phyloP scores from a whole-genome alignment of 108 stramenopile genomes.

The Cyclostephanos tholiformis region DNA sequence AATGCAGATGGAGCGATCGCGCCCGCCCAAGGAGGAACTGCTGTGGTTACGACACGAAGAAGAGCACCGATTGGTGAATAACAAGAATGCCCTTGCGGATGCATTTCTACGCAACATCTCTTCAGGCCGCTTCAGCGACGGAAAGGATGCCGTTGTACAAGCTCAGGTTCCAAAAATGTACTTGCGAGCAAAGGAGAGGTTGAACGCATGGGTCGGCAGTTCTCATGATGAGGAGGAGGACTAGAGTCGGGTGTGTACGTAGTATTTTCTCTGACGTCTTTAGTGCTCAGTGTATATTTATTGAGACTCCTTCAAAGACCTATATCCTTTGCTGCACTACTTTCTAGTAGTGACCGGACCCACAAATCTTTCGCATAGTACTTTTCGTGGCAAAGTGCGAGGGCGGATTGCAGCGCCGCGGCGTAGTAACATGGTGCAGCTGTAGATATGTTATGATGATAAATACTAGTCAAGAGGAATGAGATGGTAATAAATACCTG shows the following conservation, averaged over 20 bases:
- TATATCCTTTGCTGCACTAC: background rate
- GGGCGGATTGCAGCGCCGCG: conserved; percentile 19
- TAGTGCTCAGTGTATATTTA: too few relatives aligned
- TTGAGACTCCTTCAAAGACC: too few relatives aligned
- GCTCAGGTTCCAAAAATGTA: background rate
- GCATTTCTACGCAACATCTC: conserved; percentile 42
- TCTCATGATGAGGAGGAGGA: too few relatives aligned
- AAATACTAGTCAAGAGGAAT: background rate
- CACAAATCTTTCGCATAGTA: conserved; percentile 35
- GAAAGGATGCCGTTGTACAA: conserved; percentile 7
- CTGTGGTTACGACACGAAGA: conserved; percentile 81
- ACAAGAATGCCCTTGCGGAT: conserved; percentile 27
- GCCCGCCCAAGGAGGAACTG: conserved; percentile 84
- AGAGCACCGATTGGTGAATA: conserved; percentile 21
- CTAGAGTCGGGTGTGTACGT: too few relatives aligned
- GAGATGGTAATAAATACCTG: background rate
- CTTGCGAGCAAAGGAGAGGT: background rate
- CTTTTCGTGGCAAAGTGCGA: conserved; percentile 21
- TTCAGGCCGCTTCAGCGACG: conserved; percentile 53
- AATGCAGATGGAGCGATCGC: conserved; percentile 66
- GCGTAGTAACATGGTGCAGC: conserved; percentile 41
- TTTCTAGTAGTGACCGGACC: conserved; percentile 3
- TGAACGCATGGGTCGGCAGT: background rate
- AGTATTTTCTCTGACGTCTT: too few relatives aligned
- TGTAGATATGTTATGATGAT: background rate